Percentiles rank a stretch among this genome's conserved stretches.
Evolutionary conservation across 352 stramenopile species (phyloP).

Genomic region (Sclerospora graminicola): DNA sequence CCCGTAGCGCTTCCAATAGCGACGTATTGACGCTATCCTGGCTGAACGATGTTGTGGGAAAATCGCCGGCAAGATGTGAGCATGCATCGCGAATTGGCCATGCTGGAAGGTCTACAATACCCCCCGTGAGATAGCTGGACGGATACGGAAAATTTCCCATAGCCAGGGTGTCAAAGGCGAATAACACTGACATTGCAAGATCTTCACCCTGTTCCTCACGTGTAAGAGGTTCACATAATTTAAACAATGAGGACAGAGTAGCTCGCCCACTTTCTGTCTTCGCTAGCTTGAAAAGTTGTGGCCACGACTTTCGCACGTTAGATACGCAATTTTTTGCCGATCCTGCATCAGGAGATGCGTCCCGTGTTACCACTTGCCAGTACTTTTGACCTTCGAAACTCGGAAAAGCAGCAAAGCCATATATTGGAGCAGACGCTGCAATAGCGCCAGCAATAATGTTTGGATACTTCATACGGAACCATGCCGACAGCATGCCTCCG

Average conservation of each 20-base stretch:
- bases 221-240: constrained; percentile 49
- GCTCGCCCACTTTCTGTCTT: constrained; percentile 42
- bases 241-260: constrained; percentile 52
- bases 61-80: constrained; percentile 43
- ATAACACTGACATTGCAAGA: constrained; percentile 64
- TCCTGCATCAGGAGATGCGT: constrained; percentile 59
- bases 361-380: constrained; percentile 72
- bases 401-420: constrained; percentile 71
- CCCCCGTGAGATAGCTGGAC: constrained; percentile 87
- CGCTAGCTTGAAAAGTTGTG: constrained; percentile 59
- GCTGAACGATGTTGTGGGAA: constrained; percentile 18
- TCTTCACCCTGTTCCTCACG: constrained; percentile 33
- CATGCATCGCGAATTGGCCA: constrained; percentile 91
- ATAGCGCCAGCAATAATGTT: constrained; percentile 87
- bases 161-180: constrained; percentile 88
- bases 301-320: constrained; percentile 77
- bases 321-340: constrained; percentile 65
- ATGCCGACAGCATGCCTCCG: constrained; percentile 91
- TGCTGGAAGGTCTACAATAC: constrained; percentile 61
- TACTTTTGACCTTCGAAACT: constrained; percentile 64
- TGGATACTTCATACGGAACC: constrained; percentile 94
- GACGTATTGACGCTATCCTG: constrained; percentile 9
- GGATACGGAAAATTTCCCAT: constrained; percentile 95
- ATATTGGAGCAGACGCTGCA: constrained; percentile 89
- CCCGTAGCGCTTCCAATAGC: constrained; percentile 40